Evolutionary conservation across 257 asterid genomes (phyloP), one percentile per base, ranked within the genome.

Genomic region (Anisodus tanguticus): DNA sequence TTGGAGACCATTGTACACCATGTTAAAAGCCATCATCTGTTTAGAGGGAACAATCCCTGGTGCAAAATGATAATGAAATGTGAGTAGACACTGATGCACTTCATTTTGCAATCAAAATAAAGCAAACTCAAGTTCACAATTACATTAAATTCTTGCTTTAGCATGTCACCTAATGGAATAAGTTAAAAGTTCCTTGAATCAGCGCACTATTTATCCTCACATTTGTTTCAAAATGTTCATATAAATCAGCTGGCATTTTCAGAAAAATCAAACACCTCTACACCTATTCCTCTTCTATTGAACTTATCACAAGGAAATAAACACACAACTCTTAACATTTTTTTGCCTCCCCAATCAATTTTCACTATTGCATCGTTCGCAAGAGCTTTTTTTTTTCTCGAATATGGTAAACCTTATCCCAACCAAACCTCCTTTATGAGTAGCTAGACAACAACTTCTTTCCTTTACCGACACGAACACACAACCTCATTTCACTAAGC

Each of bases 261-360:
- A 72, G 5, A 72, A n/a, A 11, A 47, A 72, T 47, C 41, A 72
- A 72, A 72, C 80, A 72, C 59, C 57, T 71, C 57, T 43, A 70
- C 37, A 71, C 9, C 41, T 72, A 11, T 72, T 49, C 45, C 62
- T 74, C 81, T 49, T 47, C 80, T 19, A 10, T 71, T 72, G 15
- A 37, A 19, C 80, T 72, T 5, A 72, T 47, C 59, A 19, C 37
- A 10, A 19, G 43, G 41, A 49, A 49, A 49, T 47, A 74, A 39
- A 19, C 60, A 49, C 45, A 31, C 60, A 11, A 74, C 6, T 74
- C 81, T 31, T 74, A 74, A 47, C 22, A 49, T 49, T 10, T 74
- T 22, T 49, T 60, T 22, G 60, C 45, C 60, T 19, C 41, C 62
- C 19, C n/a, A 12, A 12, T 74, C 43, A 74, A 12, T 74, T 74